These are phyloP conservation scores for Crithidia brevicula DNA, from an alignment of 208 protist species.

Conservation along the genomic window DNA sequence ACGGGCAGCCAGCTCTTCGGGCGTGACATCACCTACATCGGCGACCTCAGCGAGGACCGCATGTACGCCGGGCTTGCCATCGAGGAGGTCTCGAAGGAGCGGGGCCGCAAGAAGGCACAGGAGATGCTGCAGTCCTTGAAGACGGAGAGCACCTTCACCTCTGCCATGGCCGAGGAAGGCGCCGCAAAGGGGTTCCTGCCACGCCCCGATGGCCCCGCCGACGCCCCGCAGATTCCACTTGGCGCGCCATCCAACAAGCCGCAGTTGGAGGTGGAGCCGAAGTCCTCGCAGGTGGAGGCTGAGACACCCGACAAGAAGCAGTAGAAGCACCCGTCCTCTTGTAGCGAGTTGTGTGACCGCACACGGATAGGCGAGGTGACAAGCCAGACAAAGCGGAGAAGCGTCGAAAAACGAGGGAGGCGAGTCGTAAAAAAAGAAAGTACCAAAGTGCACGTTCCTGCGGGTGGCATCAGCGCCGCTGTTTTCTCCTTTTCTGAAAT, in stretches of 20 bases:
- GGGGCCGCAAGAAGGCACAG: conserved; percentile 44
- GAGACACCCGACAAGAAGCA: not conserved
- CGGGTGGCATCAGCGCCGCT: too few relatives aligned
- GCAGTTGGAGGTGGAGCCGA: conserved; percentile 1
- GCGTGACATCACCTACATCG: conserved; percentile 88
- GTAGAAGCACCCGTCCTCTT: not conserved
- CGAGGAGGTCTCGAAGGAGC: conserved; percentile 67
- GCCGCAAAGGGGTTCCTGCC: conserved; percentile 43
- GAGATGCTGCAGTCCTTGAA: conserved; percentile 51
- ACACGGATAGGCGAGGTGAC: too few relatives aligned
- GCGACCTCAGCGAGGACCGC: conserved; percentile 76
- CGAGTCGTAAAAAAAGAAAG: too few relatives aligned
- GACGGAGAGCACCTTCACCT: conserved; percentile 42
- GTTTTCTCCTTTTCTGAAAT: too few relatives aligned
- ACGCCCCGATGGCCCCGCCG: conserved; percentile 29
- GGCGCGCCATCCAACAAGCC: conserved; percentile 4
- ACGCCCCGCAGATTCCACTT: not conserved
- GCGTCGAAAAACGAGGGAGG: too few relatives aligned
- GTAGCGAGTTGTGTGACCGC: too few relatives aligned
- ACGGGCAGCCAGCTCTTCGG: conserved; percentile 76
- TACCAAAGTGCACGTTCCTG: too few relatives aligned
- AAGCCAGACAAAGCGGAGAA: too few relatives aligned
- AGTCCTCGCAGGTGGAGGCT: not conserved
- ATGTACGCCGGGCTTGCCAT: conserved; percentile 64
- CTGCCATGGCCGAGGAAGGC: conserved; percentile 40